Evolutionary conservation across 2,329 filamentous ascomycete genomes (phyloP).

Genomic region (Clathrospora elynae): DNA sequence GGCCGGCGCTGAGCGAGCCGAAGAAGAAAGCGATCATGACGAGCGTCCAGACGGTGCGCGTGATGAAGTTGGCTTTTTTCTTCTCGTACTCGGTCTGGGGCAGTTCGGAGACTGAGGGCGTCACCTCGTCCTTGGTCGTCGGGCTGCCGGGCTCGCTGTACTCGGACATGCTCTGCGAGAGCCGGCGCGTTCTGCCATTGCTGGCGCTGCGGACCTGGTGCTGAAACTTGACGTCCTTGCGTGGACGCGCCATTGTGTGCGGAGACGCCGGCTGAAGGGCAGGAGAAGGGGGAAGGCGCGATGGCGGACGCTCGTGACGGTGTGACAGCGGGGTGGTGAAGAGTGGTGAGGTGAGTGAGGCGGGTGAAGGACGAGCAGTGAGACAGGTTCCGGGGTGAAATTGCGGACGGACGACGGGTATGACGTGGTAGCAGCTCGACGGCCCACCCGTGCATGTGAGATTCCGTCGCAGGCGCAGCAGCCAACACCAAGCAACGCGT

Average conservation of each 20-base stretch:
- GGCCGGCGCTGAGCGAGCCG: constrained; percentile 87
- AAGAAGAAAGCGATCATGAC: constrained; percentile 98
- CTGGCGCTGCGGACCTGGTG: constrained; percentile 53
- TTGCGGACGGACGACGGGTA: constrained; percentile 14
- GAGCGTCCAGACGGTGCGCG: constrained; percentile 94
- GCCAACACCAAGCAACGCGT: constrained; percentile 14
- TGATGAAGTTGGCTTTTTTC: constrained; percentile 98
- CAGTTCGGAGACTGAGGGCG: constrained; percentile 21
- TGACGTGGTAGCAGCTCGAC: constrained; percentile 21
- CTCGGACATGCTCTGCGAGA: constrained; percentile 74
- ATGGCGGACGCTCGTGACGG: constrained; percentile 2
- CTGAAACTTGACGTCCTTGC: constrained; percentile 66
- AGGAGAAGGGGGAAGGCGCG: constrained; percentile 1
- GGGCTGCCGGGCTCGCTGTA: constrained; percentile 64
- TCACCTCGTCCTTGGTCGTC: constrained; percentile 49
- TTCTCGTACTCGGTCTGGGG: constrained; percentile 83
- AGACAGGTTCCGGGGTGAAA: constrained; percentile 11
- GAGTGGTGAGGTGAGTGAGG: constrained; percentile 4
- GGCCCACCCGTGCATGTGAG: constrained; percentile 16
- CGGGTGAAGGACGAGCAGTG: constrained; percentile 1
- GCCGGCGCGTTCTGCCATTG: constrained; percentile 60
- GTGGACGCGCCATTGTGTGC: constrained; percentile 48
- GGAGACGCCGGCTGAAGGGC: constrained; percentile 2
- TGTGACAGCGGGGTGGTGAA: constrained; percentile 11
- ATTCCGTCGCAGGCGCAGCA: too few species aligned